A percentile compares a stretch with the other conserved stretches of the same genome.
phyloP scores from a whole-genome alignment of 192 early-diverging fungal genomes.

The Gigaspora rosea region DNA sequence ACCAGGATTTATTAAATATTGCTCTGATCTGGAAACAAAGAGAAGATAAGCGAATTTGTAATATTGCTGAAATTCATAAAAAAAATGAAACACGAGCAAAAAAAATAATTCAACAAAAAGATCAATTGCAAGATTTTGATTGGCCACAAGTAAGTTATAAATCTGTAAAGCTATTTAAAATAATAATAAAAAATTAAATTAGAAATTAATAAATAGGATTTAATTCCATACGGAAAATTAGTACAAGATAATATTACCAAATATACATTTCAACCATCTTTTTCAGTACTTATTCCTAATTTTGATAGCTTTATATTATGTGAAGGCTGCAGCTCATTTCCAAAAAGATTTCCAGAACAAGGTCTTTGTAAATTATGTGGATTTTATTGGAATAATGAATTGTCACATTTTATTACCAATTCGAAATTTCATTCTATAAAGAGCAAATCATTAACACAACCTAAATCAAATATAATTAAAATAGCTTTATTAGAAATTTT shows the following conservation, averaged over 20 bases:
- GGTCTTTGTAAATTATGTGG: too few species aligned
- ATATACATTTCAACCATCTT: neutral
- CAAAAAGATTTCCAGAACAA: neutral
- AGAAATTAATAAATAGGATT: neutral
- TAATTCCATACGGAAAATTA: neutral
- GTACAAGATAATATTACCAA: neutral
- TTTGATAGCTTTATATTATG: neutral
- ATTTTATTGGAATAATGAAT: too few species aligned
- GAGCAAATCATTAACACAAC: too few species aligned
- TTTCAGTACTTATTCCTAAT: neutral
- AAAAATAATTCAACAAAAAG: neutral
- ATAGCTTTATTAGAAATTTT: neutral
- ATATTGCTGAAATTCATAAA: neutral
- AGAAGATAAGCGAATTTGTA: neutral
- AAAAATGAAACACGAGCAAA: neutral
- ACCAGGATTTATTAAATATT: conserved; percentile 1
- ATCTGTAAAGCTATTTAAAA: too few species aligned
- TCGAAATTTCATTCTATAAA: too few species aligned
- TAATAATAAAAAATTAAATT: too few species aligned
- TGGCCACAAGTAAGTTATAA: neutral
- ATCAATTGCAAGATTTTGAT: neutral
- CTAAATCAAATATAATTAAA: neutral
- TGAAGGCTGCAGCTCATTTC: neutral
- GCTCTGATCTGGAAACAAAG: neutral
- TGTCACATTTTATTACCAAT: too few species aligned